Evolutionary conservation across 805 yeast genomes (phyloP).

Genomic region (Lachancea kluyveri): DNA sequence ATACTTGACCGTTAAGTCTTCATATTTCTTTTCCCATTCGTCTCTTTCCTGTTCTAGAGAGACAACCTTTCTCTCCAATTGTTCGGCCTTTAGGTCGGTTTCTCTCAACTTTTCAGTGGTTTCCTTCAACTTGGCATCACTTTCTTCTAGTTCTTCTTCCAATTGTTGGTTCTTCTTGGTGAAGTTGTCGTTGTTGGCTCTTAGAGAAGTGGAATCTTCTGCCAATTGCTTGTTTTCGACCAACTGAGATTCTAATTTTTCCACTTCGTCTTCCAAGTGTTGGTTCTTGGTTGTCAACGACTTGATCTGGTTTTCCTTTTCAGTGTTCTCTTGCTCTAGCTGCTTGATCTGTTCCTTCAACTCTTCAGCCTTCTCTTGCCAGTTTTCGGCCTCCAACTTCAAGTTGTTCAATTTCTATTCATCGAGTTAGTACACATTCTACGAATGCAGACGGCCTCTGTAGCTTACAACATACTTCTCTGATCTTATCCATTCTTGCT

Average conservation of each 20-base stretch:
- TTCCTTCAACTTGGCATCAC: slow-evolving; percentile 86
- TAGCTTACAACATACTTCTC: slow-evolving; percentile 42
- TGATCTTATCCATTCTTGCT: slow-evolving; percentile 59
- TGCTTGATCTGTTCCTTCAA: slow-evolving; percentile 72
- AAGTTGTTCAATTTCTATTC: slow-evolving; percentile 78
- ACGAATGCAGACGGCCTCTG: slow-evolving; percentile 3
- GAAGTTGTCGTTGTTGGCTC: slow-evolving; percentile 84
- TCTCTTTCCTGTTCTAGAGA: slow-evolving; percentile 91
- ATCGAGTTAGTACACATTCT: not conserved
- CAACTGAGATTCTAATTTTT: slow-evolving; percentile 63
- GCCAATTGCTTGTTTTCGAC: slow-evolving; percentile 77
- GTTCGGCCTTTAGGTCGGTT: slow-evolving; percentile 93
- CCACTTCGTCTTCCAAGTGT: slow-evolving; percentile 70
- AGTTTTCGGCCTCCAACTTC: slow-evolving; percentile 90
- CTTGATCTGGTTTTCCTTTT: slow-evolving; percentile 92
- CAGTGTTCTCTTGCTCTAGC: slow-evolving; percentile 85
- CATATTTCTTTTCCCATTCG: slow-evolving; percentile 83
- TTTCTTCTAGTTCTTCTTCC: slow-evolving; percentile 86
- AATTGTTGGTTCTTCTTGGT: slow-evolving; percentile 82
- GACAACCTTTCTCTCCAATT: slow-evolving; percentile 87
- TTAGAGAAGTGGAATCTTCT: slow-evolving; percentile 83
- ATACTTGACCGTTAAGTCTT: slow-evolving; percentile 79
- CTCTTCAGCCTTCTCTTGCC: slow-evolving; percentile 96
- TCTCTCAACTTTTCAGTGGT: slow-evolving; percentile 92
- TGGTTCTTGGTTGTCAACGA: slow-evolving; percentile 89